A percentile compares a stretch with the other conserved stretches of the same genome.
phyloP scores from a whole-genome alignment of 805 yeast genomes.

The Hanseniaspora vineae region DNA sequence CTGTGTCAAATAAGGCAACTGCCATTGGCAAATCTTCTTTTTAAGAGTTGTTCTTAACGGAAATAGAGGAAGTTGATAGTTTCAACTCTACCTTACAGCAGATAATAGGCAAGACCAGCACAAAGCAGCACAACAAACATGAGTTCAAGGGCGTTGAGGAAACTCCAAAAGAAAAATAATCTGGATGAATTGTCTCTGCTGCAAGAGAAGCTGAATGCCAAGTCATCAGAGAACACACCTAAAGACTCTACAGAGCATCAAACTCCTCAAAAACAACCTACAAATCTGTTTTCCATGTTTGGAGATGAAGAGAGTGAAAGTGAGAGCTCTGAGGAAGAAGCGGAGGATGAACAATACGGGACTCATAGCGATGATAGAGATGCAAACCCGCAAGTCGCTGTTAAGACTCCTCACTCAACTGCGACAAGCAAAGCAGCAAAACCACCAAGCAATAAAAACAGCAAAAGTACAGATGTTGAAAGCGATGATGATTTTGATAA shows the following conservation, averaged over 20 bases:
- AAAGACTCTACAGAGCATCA: constrained; percentile 2
- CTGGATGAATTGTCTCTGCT: constrained; percentile 15
- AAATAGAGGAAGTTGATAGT: too few relatives aligned
- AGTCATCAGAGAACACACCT: constrained; percentile 1
- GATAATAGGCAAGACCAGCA: too few relatives aligned
- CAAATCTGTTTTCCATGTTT: constrained; percentile 17
- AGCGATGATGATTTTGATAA: constrained; percentile 47
- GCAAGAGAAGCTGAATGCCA: constrained; percentile 1
- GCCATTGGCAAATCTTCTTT: too few relatives aligned
- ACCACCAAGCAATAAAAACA: constrained; percentile 1
- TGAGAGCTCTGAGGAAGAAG: constrained; percentile 7
- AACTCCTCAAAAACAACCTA: constrained; percentile 2
- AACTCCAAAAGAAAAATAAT: constrained; percentile 17
- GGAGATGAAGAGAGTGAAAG: constrained; percentile 11
- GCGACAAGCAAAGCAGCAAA: constrained; percentile 9
- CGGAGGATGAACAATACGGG: constrained; percentile 2
- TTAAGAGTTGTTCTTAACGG: too few relatives aligned
- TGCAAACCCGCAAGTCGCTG: constrained; percentile 1
- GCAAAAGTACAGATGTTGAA: neutral
- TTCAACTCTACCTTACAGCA: too few relatives aligned
- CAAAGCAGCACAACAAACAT: too few relatives aligned
- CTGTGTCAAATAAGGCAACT: too few relatives aligned
- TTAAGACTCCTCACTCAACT: neutral
- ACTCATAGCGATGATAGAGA: constrained; percentile 2
- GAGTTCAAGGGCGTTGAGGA: constrained; percentile 27